These are phyloP conservation scores for Coemansia sp. DNA, from an alignment of 192 early-diverging fungal genomes.

Conservation along the genomic window DNA sequence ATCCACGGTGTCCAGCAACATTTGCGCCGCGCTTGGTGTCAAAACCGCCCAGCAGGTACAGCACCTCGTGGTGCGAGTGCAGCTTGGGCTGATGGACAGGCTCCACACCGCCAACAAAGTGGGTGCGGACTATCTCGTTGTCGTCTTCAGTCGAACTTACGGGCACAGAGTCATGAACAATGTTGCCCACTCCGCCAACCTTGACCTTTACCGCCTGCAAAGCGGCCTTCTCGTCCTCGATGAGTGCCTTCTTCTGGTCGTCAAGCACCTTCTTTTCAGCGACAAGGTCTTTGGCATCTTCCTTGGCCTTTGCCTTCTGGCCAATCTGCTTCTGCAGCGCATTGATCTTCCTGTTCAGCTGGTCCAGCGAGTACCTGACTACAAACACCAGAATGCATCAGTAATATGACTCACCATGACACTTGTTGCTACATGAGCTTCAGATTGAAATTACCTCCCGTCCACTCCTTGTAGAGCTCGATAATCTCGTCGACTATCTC, in stretches of 20 bases:
- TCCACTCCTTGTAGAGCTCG: constrained; percentile 86
- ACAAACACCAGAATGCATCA: neutral
- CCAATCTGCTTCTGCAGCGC: constrained; percentile 89
- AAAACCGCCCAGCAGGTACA: constrained; percentile 86
- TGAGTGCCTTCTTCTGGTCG: constrained; percentile 64
- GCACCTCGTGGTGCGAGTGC: constrained; percentile 89
- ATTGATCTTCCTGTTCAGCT: constrained; percentile 88
- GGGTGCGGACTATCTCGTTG: constrained; percentile 65
- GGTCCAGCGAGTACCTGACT: constrained; percentile 85
- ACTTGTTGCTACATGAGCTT: neutral
- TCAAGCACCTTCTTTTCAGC: constrained; percentile 73
- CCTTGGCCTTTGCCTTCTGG: constrained; percentile 86
- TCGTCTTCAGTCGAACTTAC: constrained; percentile 84
- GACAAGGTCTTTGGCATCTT: constrained; percentile 74
- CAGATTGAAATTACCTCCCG: constrained; percentile 60
- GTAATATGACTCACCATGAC: neutral
- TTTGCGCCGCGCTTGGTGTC: constrained; percentile 88
- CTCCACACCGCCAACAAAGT: constrained; percentile 56
- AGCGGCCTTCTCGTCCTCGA: constrained; percentile 73
- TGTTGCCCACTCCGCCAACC: constrained; percentile 94
- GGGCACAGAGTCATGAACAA: constrained; percentile 89
- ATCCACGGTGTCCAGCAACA: constrained; percentile 98
- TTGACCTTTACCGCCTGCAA: constrained; percentile 65
- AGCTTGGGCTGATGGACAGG: constrained; percentile 62
- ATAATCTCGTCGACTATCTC: constrained; percentile 92